Evolutionary conservation across 2,329 filamentous ascomycete species (phyloP).

Genomic region (Waltergamsia citrina): DNA sequence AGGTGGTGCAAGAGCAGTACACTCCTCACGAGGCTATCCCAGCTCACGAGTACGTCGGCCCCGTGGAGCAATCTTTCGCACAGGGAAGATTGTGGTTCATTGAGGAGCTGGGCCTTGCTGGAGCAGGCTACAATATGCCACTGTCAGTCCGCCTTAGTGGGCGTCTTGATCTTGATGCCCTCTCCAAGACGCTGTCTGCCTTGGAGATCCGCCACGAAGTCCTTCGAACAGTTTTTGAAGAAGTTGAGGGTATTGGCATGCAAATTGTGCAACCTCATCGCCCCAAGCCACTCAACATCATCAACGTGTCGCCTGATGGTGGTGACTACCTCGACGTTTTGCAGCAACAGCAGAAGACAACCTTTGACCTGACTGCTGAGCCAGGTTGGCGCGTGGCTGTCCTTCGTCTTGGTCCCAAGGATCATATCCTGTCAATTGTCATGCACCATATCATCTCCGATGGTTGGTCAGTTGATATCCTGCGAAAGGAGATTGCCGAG

Average conservation of each 20-base stretch:
- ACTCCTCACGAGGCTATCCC: no score
- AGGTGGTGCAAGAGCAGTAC: background rate
- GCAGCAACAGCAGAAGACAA: conserved; percentile 4
- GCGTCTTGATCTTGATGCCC: conserved; percentile 6
- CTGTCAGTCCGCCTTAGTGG: conserved; percentile 7
- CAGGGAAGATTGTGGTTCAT: conserved; percentile 13
- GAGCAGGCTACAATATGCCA: conserved; percentile 10
- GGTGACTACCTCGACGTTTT: background rate
- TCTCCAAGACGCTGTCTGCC: conserved; percentile 6
- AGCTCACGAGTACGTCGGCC: conserved; percentile 2
- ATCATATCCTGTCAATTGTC: conserved; percentile 6
- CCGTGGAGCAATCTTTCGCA: conserved; percentile 12
- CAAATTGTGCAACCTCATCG: conserved; percentile 4
- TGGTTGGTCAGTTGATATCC: conserved; percentile 5
- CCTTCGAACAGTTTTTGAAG: conserved; percentile 10
- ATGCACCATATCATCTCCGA: conserved; percentile 6
- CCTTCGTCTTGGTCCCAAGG: conserved; percentile 5
- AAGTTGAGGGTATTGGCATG: conserved; percentile 5
- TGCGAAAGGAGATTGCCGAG: conserved; percentile 1
- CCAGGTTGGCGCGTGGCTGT: conserved; percentile 6
- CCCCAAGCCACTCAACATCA: conserved; percentile 1
- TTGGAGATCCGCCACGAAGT: conserved; percentile 11
- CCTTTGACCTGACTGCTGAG: conserved; percentile 3
- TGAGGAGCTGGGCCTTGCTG: conserved; percentile 9
- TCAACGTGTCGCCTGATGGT: conserved; percentile 4